Percentiles rank a stretch among this genome's conserved stretches.
These are phyloP conservation scores for Chenopodium suecicum DNA, from an alignment of 148 eudicot genomes.

Conservation along the genomic window DNA sequence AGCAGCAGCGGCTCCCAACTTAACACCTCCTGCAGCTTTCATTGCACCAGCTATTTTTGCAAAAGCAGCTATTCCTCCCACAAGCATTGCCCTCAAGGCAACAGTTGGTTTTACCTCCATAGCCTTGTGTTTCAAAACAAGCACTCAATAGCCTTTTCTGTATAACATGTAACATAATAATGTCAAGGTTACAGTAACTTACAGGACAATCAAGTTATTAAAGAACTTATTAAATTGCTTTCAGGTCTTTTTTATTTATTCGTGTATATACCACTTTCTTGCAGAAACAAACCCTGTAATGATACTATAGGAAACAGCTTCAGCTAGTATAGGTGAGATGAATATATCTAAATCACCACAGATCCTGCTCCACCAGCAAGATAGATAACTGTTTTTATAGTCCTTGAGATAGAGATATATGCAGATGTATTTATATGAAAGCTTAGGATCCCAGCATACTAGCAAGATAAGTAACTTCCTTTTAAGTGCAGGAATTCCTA, in stretches of 20 bases:
- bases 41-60: constrained; percentile 72
- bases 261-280: not conserved
- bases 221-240: not conserved
- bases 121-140: not conserved
- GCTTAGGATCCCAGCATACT: not conserved
- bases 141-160: constrained; percentile 13
- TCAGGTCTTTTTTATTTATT: not conserved
- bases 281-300: not conserved
- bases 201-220: not conserved
- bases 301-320: not conserved
- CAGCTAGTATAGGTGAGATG: not conserved
- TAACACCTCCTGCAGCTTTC: constrained; percentile 89
- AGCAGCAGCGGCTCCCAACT: constrained; percentile 83
- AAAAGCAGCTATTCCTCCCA: constrained; percentile 89
- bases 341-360: not conserved
- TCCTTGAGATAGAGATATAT: not conserved
- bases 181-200: constrained; percentile 8
- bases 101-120: constrained; percentile 87
- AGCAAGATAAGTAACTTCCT: not conserved
- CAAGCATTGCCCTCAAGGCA: constrained; percentile 81
- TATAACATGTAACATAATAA: not conserved
- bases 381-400: not conserved
- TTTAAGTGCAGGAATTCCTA: not conserved
- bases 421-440: not conserved
- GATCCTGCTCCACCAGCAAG: not conserved